phyloP scores from a whole-genome alignment of 1,284 basidiomycete genomes.

The Rhodotorula sp. region DNA sequence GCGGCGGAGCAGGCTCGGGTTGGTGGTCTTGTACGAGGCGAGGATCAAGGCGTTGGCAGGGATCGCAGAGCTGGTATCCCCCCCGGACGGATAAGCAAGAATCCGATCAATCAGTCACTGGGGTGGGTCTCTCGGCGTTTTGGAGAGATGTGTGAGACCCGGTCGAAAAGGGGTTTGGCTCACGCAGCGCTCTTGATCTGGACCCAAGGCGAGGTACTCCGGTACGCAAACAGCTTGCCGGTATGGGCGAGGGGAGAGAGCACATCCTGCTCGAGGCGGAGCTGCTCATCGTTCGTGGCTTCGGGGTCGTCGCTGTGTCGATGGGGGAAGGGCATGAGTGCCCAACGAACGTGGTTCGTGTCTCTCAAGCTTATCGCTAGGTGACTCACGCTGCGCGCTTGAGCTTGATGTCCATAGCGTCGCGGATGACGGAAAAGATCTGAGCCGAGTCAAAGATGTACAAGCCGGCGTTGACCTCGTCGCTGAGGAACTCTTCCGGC shows the following conservation, averaged over 20 bases:
- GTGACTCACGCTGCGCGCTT: slow-evolving; percentile 49
- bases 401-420: slow-evolving; percentile 55
- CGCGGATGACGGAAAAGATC: slow-evolving; percentile 56
- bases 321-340: no score
- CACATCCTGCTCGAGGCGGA: slow-evolving; percentile 57
- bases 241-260: slow-evolving; percentile 53
- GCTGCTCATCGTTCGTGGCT: slow-evolving; percentile 53
- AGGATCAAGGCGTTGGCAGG: slow-evolving; percentile 53
- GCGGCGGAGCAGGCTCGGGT: slow-evolving; percentile 46
- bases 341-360: no score
- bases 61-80: slow-evolving; percentile 50
- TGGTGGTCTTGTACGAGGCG: slow-evolving; percentile 47
- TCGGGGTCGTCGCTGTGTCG: slow-evolving; percentile 51
- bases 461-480: slow-evolving; percentile 54
- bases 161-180: slow-evolving; percentile 22
- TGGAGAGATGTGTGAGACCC: no score
- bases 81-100: no score
- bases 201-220: slow-evolving; percentile 54
- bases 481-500: slow-evolving; percentile 55
- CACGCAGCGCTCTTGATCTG: slow-evolving; percentile 57
- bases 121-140: no score
- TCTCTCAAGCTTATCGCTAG: no score
- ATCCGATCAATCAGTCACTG: no score
- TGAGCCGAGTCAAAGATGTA: slow-evolving; percentile 53
- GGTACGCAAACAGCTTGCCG: slow-evolving; percentile 55